Evolutionary conservation across 768 basidiomycete genomes (phyloP), one percentile per base, ranked within the genome.

Genomic region (Nevesoporus exiguus): DNA sequence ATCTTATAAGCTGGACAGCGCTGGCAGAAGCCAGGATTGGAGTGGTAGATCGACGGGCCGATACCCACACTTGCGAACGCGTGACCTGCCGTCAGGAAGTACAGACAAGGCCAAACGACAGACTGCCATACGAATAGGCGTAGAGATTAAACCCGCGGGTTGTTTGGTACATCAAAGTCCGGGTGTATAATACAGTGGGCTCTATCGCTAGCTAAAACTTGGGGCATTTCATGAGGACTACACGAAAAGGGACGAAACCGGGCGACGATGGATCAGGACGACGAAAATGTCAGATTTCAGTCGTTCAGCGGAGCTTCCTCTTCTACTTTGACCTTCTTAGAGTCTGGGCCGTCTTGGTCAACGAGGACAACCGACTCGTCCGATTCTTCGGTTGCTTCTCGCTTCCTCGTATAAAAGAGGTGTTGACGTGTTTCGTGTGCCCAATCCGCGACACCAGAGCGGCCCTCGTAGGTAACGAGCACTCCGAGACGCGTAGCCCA

Each of bases 391-490:
- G 58, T 52, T 10, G 58, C 41, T 52, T 68, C 66, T 21, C 50
- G 59, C 34, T 17, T 54, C 41, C 40, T 59, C 4, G 36, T 11
- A 27, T 45, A 25, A 37, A 57, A 62, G 19, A 72, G 60, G 46
- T 60, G 62, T 37, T 55, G 56, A 17, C 53, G 61, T 2, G 67
- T 67, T 52, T 73, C 67, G 17, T 60, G 36, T 19, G 60, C 62
- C 71, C 71, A 74, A 47, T 61, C 66, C n/a, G 50, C 39, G 50
- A 68, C 55, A 5, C 66, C 70, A 36, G 67, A 66, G 14, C 59
- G 46, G 5, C 76, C 77, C 31, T 70, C 62, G 24, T 63, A 51
- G n/a, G 70, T 66, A 31, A 77, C 59, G 19, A 73, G 67, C 46
- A 65, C 58, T 8, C 71, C 61, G 37, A 78, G 68, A 46, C 73